These are phyloP conservation scores for Zygosaccharomyces pseudobailii DNA, from an alignment of 1,139 yeast genomes.

Conservation along the genomic window DNA sequence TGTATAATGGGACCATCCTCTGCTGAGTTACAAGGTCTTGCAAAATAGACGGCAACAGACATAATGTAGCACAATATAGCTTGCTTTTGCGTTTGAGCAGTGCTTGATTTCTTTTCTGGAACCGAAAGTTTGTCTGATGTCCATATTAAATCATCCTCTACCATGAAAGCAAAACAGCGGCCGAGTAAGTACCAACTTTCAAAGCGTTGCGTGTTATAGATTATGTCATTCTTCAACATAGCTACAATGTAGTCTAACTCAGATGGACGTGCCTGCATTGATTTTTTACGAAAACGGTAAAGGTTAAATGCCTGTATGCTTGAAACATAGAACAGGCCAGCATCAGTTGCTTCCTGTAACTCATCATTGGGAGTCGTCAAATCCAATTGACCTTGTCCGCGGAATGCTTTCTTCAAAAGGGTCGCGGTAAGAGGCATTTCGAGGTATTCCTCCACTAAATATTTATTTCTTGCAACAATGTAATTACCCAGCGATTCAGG, in stretches of 20 bases:
- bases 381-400: slow-evolving; percentile 47
- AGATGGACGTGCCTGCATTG: slow-evolving; percentile 73
- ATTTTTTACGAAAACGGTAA: slow-evolving; percentile 63
- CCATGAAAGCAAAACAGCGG: slow-evolving; percentile 71
- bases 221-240: slow-evolving; percentile 60
- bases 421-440: slow-evolving; percentile 47
- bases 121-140: slow-evolving; percentile 77
- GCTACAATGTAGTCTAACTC: slow-evolving; percentile 73
- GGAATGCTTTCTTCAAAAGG: slow-evolving; percentile 51
- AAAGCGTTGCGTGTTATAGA: slow-evolving; percentile 59
- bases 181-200: slow-evolving; percentile 89
- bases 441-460: slow-evolving; percentile 47
- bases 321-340: slow-evolving; percentile 70
- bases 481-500: slow-evolving; percentile 47
- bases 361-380: slow-evolving; percentile 37
- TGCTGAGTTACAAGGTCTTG: background rate
- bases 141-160: slow-evolving; percentile 88
- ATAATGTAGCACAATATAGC: slow-evolving; percentile 69
- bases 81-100: slow-evolving; percentile 64
- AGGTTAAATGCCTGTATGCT: slow-evolving; percentile 64
- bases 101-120: slow-evolving; percentile 54
- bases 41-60: slow-evolving; percentile 45
- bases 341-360: slow-evolving; percentile 38
- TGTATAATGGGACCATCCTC: slow-evolving; percentile 30
- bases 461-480: slow-evolving; percentile 38